Percentiles rank a stretch among this genome's conserved stretches.
Conservation (phyloP, 371 early-diverging fungal species). For the Umbelopsis sp. region DNA sequence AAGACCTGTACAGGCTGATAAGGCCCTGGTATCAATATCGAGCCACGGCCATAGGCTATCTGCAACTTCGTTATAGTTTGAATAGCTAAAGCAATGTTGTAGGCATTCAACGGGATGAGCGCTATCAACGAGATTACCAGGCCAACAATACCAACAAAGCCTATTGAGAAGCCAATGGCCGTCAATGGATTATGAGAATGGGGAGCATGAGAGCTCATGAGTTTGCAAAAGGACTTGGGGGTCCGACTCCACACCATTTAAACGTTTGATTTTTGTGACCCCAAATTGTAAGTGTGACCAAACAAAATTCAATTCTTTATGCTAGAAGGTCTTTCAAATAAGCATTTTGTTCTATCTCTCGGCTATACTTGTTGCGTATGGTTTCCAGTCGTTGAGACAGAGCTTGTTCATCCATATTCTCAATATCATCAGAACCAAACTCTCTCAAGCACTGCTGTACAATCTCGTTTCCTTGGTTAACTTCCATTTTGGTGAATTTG, state of each 20-base stretch:
- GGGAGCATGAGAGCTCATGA: slow-evolving; percentile 19
- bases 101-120: slow-evolving; percentile 28
- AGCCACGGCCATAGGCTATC: slow-evolving; percentile 20
- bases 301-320: too few relatives aligned
- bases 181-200: slow-evolving; percentile 18
- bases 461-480: slow-evolving; percentile 46
- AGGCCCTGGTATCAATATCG: slow-evolving; percentile 9
- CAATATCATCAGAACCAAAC: slow-evolving; percentile 36
- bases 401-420: slow-evolving; percentile 32
- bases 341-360: slow-evolving; percentile 46
- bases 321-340: slow-evolving; percentile 51
- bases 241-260: not conserved
- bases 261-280: not conserved
- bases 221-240: not conserved
- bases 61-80: slow-evolving; percentile 20
- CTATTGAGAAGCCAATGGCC: slow-evolving; percentile 23
- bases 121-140: slow-evolving; percentile 29
- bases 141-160: slow-evolving; percentile 33
- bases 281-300: too few relatives aligned
- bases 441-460: slow-evolving; percentile 57
- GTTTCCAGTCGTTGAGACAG: slow-evolving; percentile 32
- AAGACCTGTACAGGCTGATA: slow-evolving; percentile 22
- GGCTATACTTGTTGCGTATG: slow-evolving; percentile 45
- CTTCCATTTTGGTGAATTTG: slow-evolving; percentile 25
- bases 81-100: slow-evolving; percentile 25